A percentile compares a stretch with the other conserved stretches of the same genome.
Conservation (phyloP, 2,329 filamentous ascomycete species). For the Botrytis pseudocinerea region DNA sequence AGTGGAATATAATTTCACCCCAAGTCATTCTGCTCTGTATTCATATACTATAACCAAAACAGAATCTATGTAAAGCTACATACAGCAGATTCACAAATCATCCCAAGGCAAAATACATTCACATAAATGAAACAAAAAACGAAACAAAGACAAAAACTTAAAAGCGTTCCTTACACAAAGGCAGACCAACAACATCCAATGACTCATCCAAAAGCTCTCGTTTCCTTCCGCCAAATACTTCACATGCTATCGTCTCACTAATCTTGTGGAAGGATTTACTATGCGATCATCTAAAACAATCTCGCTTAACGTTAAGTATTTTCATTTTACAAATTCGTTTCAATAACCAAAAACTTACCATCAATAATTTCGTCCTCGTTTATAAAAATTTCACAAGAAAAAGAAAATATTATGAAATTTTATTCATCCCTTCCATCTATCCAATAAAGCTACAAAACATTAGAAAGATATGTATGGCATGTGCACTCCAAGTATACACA, state of each 20-base stretch:
- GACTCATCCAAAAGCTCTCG: neutral
- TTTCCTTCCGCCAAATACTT: neutral
- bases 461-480: no score
- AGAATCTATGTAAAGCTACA: no score
- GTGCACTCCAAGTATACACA: no score
- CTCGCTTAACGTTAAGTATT: neutral
- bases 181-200: neutral
- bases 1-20: rapidly evolving
- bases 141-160: neutral
- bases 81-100: no score
- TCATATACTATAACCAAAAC: no score
- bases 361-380: neutral
- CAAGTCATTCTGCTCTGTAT: no score
- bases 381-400: neutral
- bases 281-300: neutral
- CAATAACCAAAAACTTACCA: rapidly evolving
- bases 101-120: neutral
- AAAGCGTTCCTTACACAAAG: neutral
- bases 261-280: neutral
- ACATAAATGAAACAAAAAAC: neutral
- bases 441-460: no score
- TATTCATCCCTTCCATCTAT: no score
- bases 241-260: neutral
- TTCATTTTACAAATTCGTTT: neutral
- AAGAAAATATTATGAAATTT: rapidly evolving